Evolutionary conservation across 2,329 filamentous ascomycete species (phyloP), one percentile per base, ranked within the genome.

Genomic region (Penicillium olsonii): DNA sequence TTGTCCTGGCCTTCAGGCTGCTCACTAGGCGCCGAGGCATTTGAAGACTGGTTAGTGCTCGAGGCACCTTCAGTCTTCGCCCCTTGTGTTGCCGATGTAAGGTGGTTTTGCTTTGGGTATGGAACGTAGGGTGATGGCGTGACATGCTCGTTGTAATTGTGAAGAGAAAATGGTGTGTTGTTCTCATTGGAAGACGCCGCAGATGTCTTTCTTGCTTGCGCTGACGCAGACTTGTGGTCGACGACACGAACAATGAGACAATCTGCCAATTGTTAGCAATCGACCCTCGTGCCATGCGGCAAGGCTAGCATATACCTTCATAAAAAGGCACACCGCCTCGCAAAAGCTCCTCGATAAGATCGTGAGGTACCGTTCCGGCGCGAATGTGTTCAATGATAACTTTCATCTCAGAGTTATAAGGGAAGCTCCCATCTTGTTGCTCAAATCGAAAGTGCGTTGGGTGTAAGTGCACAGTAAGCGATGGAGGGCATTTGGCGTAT

Each of bases 161-260:
- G 92, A 37, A 99, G 87, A 0, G 92, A 96, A 55, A 89, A 92
- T 10, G 87, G 84, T 3, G 80, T 75, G 33, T 81, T 81, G 45
- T 85, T 86, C 57, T 79, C 84, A 29, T 82, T 81, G 17, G 80
- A 76, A 1, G 83, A 77, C 20, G 75, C 75, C 43, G 75, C 77
- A 42, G 76, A 80, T 48, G 75, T 74, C 60, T 77, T 78, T 58
- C 82, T 84, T 9, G 75, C 68, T 57, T 90, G 84, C 59, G 80
- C 75, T 54, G 79, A 78, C 35, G 76, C 76, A 0, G 87, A 84
- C 63, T 88, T 89, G 74, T 96, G 89, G 67, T 97, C 90, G 63
- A 95, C 83, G n/a, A 97, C 78, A 69, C 95, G 87, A 29, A 99
- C 91, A 59, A 99, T 97, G 49, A 99, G 80, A 65, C 92, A 96